Conservation (phyloP, 2,329 filamentous ascomycete species). For the Fusarium annulatum region DNA sequence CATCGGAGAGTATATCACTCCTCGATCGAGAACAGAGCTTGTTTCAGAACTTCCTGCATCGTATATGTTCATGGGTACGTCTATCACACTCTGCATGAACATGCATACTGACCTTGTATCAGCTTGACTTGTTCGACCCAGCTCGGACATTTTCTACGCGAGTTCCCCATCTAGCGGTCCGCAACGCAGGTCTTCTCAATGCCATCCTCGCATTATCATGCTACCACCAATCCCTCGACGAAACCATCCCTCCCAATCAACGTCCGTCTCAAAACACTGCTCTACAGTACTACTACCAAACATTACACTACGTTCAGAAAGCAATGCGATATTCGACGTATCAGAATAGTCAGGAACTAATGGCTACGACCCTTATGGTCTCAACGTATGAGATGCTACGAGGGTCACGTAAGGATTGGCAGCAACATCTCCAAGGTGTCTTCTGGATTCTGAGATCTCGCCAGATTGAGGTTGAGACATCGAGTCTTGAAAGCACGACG, state of each 20-base stretch:
- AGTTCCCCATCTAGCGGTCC: slow-evolving; percentile 38
- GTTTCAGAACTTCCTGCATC: slow-evolving; percentile 41
- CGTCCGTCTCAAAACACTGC: slow-evolving; percentile 38
- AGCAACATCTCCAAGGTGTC: slow-evolving; percentile 71
- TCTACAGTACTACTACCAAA: slow-evolving; percentile 69
- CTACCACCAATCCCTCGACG: slow-evolving; percentile 30
- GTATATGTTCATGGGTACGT: slow-evolving; percentile 42
- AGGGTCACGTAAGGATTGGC: slow-evolving; percentile 61
- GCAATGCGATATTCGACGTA: slow-evolving; percentile 69
- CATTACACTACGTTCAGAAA: slow-evolving; percentile 69
- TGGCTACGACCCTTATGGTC: slow-evolving; percentile 69
- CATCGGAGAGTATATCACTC: slow-evolving; percentile 32
- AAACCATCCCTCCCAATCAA: not conserved
- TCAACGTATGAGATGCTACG: slow-evolving; percentile 76
- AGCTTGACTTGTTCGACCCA: slow-evolving; percentile 43
- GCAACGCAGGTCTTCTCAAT: slow-evolving; percentile 66
- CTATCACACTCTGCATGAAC: too few relatives aligned
- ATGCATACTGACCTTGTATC: not conserved
- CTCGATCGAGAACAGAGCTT: slow-evolving; percentile 37
- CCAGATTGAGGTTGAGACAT: slow-evolving; percentile 68
- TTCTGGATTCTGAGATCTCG: slow-evolving; percentile 75
- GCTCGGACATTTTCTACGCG: slow-evolving; percentile 34
- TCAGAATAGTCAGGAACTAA: slow-evolving; percentile 66
- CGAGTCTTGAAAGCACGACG: slow-evolving; percentile 66
- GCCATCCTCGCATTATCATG: slow-evolving; percentile 65